A percentile compares a stretch with the other conserved stretches of the same genome.
phyloP scores from a whole-genome alignment of 2,329 filamentous ascomycete genomes.

The Trematosphaeria pertusa region DNA sequence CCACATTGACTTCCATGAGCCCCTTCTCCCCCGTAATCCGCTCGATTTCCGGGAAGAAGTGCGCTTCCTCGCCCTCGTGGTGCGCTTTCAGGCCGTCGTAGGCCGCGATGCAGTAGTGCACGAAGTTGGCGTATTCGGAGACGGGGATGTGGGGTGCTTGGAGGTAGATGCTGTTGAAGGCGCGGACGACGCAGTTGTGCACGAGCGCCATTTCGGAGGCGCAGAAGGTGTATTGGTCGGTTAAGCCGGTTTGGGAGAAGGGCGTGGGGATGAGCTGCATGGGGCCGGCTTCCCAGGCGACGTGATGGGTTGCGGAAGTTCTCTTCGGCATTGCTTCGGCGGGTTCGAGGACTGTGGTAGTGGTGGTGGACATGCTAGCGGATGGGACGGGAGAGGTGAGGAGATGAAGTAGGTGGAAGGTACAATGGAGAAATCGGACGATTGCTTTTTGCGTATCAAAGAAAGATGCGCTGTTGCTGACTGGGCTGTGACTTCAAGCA shows the following conservation, averaged over 20 bases:
- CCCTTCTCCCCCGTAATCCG: constrained; percentile 58
- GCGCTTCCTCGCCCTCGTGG: constrained; percentile 66
- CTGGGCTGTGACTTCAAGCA: no score
- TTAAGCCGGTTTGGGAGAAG: constrained; percentile 6
- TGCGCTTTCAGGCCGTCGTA: constrained; percentile 66
- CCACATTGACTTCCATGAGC: constrained; percentile 60
- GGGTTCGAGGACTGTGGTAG: neutral
- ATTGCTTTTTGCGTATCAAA: neutral
- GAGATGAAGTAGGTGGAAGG: neutral
- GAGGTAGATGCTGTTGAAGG: constrained; percentile 69
- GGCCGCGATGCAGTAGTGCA: constrained; percentile 66
- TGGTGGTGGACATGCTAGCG: constrained; percentile 7
- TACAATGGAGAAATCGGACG: neutral
- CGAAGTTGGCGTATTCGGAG: constrained; percentile 63
- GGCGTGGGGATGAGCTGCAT: constrained; percentile 21
- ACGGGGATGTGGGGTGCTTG: constrained; percentile 62
- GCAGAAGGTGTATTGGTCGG: constrained; percentile 65
- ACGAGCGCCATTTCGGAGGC: constrained; percentile 68
- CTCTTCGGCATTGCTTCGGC: neutral
- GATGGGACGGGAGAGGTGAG: neutral
- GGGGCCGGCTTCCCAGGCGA: constrained; percentile 20
- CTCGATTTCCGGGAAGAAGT: constrained; percentile 63
- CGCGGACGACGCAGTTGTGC: constrained; percentile 69
- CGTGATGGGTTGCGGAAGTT: constrained; percentile 1
- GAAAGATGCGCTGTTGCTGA: neutral